Base-by-base conservation (phyloP, 495 filamentous ascomycete species). In the Talaromyces nanjingensis region DNA sequence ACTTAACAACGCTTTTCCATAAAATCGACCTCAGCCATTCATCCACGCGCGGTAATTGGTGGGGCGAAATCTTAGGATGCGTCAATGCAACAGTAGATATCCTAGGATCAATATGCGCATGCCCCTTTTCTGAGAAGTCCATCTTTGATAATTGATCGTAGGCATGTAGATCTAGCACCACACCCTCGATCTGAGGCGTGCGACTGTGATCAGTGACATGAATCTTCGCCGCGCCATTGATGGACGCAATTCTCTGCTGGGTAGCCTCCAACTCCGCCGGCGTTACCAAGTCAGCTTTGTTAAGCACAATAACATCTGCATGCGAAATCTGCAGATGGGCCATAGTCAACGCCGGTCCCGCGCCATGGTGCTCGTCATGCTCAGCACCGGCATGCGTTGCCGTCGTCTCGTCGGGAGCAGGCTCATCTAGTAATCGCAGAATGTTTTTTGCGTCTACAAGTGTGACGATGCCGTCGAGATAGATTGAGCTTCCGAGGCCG, bases 241-340 rank as follows among this genome's bases (percentile, higher is more conserved):
- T 98, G 16, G 89, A 85, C 37, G 77, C 72, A 49, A 98, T 84
- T 39, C 93, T 82, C 31, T 85, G 81, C 65, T 76, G 77, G 6
- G 96, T 87, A 2, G 64, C 71, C 11, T 83, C 76, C 12, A 98
- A 77, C 65, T 96, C 87, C 11, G 83, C 74, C 0, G 78, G 69
- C 14, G 83, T 83, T n/a, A 98, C 91, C 0, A 96, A 77, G 71
- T 98, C 94, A n/a, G 84, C 80, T 73, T 98, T 98, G 75, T 98
- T 98, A 53, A 98, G 83, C 47, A 98, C 84, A 20, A 98, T 83
- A 16, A 97, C 91, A 76, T 98, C 94, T n/a, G 94, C 96, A 71
- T 97, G 93, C 2, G 91, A 96, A 47, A 98, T 96, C 68, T 98
- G 94, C 65, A 97, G 83, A 74, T 98, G 93, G 24, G 96, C 96